A percentile compares a stretch with the other conserved stretches of the same genome.
These are phyloP conservation scores for Aspergillus sp. DNA, from an alignment of 2,329 filamentous ascomycete species.

Conservation along the genomic window DNA sequence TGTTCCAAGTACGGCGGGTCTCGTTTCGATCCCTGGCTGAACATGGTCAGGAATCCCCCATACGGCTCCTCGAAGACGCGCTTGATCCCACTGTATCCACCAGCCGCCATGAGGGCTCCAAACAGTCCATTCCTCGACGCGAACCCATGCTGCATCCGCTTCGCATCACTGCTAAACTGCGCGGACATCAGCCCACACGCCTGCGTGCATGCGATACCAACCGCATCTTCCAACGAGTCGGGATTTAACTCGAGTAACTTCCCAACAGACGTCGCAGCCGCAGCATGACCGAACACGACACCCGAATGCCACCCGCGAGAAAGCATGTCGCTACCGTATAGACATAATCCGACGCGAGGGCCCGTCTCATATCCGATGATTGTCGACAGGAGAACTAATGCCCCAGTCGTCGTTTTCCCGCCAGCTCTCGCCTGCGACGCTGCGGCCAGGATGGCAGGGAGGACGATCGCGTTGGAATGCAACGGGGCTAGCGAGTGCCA, in stretches of 20 bases:
- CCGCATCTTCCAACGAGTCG: no score
- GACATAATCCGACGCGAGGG: constrained; percentile 42
- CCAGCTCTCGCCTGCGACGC: neutral
- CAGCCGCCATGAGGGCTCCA: constrained; percentile 42
- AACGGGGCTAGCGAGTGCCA: constrained; percentile 49
- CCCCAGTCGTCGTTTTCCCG: constrained; percentile 21
- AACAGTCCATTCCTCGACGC: constrained; percentile 51
- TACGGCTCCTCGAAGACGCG: constrained; percentile 48
- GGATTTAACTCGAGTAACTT: constrained; percentile 28
- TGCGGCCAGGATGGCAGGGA: constrained; percentile 49
- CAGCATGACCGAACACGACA: constrained; percentile 21
- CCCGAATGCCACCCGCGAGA: constrained; percentile 47
- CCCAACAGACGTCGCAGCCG: constrained; percentile 33
- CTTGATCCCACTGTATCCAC: constrained; percentile 49
- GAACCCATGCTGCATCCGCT: constrained; percentile 42
- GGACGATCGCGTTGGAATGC: constrained; percentile 43
- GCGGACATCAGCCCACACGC: no score
- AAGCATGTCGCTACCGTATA: constrained; percentile 47
- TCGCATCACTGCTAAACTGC: no score
- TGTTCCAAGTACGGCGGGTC: constrained; percentile 31
- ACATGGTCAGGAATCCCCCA: constrained; percentile 49
- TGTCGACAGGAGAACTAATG: constrained; percentile 37
- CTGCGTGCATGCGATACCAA: no score
- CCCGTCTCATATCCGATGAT: constrained; percentile 49
- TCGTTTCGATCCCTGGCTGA: constrained; percentile 37